Evolutionary conservation across 805 yeast genomes (phyloP), one percentile per base, ranked within the genome.

Genomic region (Hanseniaspora nectarophila): DNA sequence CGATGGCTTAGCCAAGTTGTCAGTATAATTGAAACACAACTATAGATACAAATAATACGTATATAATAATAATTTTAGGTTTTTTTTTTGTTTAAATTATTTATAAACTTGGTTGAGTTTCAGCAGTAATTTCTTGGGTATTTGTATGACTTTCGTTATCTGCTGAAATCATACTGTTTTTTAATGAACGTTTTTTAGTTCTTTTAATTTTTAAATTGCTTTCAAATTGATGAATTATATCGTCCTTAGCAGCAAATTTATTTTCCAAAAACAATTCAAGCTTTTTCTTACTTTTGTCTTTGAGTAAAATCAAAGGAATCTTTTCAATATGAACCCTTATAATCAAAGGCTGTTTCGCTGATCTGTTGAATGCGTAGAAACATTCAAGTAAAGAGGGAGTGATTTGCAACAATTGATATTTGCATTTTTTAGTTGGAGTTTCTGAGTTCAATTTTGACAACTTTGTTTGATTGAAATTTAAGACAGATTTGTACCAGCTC

Each of bases 251-350:
- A 8, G 66, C 64, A 95, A 96, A 88, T 32, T 70, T 67, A 38
- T 68, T 68, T 62, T 88, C 96, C 7, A 88, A 65, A 85, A 92
- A 88, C 62, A 76, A 78, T 56, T 85, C 88, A 35, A 82, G 57
- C 56, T 75, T 77, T 44, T 71, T 67, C 26, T 79, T 69, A 56
- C 75, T 82, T 8, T 61, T 48, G 0, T 84, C 80, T 10, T 83
- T 63, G 50, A 78, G 66, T 13, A 69, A 58, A 16, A 77, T 60
- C 18, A 75, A 58, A 55, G 72, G 73, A 16, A 72, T 70, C 53
- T 70, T 74, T 21, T 54, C 46, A 31, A 80, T 68, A 58, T 77
- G 72, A 1, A 82, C 65, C 47, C 70, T 66, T 2, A 78, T 66
- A 0, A 64, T 59, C 10, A 73, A 67, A 1, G 70, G 68, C 10